Evolutionary conservation across 306 rosid species (phyloP), one percentile per base, ranked within the genome.

Genomic region (Dalbergia cultrata): DNA sequence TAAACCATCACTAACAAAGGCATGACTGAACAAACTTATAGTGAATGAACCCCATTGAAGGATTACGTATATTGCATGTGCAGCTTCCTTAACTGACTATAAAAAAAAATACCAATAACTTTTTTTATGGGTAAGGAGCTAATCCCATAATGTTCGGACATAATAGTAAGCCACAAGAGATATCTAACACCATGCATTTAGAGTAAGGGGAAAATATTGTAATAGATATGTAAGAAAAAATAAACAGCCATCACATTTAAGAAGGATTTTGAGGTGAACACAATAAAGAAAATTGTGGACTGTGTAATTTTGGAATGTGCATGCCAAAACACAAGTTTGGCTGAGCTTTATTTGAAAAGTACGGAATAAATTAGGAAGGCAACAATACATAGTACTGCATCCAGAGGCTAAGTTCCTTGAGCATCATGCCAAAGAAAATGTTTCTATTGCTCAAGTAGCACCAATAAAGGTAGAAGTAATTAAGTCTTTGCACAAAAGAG

Each of bases 301-400:
- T 65, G 7, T 26, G 56, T 26, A 44, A 26, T 67, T 33, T 9
- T 60, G 78, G 56, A 47, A 60, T 60, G 44, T 7, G 31, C 57
- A 39, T 21, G 72, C 19, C 72, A 57, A 72, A 41, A 64, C 62
- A 80, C 21, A 19, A 50, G 67, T 39, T 34, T 22, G n/a, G n/a
- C 67, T 10, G 65, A 18, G 19, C 26, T 31, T 3, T 49, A 1
- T 79, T 69, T 58, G 33, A 33, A 52, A 70, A 70, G 14, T 61
- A 14, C 22, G 8, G 45, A 60, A 52, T 34, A 35, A 61, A 61
- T 61, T 50, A 50, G 37, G 54, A 70, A 78, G 62, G 77, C 16
- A 22, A 47, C 2, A 11, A 60, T 47, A 49, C 47, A 34, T 9
- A 41, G 68, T 43, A 39, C 8, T 19, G 22, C 16, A 41, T 59